Evolutionary conservation across 2,329 filamentous ascomycete genomes (phyloP), one percentile per base, ranked within the genome.

Genomic region (Coleophoma cylindrospora): DNA sequence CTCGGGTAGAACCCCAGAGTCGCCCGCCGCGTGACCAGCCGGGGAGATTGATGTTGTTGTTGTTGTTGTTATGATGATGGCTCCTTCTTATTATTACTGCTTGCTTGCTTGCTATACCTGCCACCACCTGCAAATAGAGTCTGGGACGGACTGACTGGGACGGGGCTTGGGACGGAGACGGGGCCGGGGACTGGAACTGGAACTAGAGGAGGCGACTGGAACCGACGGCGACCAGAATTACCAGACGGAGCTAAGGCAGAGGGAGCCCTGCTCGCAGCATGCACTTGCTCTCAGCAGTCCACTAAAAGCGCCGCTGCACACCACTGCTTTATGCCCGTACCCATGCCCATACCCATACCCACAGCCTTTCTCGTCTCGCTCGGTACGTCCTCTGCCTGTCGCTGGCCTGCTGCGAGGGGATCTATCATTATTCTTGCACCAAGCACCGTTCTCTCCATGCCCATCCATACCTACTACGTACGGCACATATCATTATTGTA

Each of bases 241-340:
- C 27, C 27, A 27, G 27, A 27, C 27, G 27, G 27, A 27, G 27
- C 27, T 27, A 27, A 27, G 7, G 27, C 27, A 5, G 27, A 44
- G 41, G 41, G 41, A 44, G 15, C 21, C 41, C 41, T 44, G 41
- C 21, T 22, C 41, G 40, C 40, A 43, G 40, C 40, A 43, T 43
- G n/a, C 14, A 43, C 40, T 43, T 43, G 40, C n/a, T 22, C n/a
- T 19, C 21, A 13, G 22, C 41, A 14, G 21, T 44, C 41, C 41
- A 44, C 41, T 44, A 44, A 44, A 27, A 44, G 41, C 41, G 41
- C 41, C 41, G 41, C 41, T 44, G 41, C 41, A 44, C 41, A 44
- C 41, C 41, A 44, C 41, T 32, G 32, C 27, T 27, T 27, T 6
- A 27, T 27, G 27, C 27, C 27, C 27, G 27, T 27, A 27, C 27